Evolutionary conservation across 495 filamentous ascomycete species (phyloP).

Genomic region (Penicillium samsonianum): DNA sequence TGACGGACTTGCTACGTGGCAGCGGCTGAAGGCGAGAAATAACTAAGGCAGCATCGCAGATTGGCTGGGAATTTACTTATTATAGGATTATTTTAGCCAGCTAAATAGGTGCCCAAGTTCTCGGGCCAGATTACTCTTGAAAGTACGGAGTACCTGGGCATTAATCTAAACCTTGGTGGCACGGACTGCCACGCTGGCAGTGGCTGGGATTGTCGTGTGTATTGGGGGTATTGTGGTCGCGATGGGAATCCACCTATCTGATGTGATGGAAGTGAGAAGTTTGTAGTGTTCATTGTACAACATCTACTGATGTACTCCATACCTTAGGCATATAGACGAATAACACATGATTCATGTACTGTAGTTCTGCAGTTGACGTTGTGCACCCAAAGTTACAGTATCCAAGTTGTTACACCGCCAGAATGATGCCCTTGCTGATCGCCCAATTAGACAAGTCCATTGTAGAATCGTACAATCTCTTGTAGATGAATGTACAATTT

Average conservation of each 20-base stretch:
- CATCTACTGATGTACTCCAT: too few relatives aligned
- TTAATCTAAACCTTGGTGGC: conserved; percentile 14
- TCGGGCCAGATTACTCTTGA: background rate
- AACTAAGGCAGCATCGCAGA: background rate
- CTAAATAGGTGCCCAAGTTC: conserved; percentile 4
- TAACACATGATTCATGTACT: background rate
- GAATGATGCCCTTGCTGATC: conserved; percentile 22
- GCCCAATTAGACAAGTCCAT: conserved; percentile 7
- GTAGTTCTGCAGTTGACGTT: background rate
- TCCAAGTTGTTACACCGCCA: conserved; percentile 21
- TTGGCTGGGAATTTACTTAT: background rate
- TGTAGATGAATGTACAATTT: background rate
- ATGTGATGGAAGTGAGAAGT: background rate
- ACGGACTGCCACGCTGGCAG: conserved; percentile 33
- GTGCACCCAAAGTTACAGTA: background rate
- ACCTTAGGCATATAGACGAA: too few relatives aligned
- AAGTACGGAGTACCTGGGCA: background rate
- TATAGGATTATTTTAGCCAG: background rate
- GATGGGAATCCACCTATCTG: background rate
- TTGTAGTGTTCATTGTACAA: background rate
- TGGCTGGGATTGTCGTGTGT: conserved; percentile 17
- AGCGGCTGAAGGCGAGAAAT: conserved; percentile 19
- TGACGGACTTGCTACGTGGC: conserved; percentile 26
- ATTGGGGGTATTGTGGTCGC: background rate
- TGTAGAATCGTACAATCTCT: background rate